Evolutionary conservation across 2,329 filamentous ascomycete species (phyloP).

Genomic region (Fusarium hainanense): DNA sequence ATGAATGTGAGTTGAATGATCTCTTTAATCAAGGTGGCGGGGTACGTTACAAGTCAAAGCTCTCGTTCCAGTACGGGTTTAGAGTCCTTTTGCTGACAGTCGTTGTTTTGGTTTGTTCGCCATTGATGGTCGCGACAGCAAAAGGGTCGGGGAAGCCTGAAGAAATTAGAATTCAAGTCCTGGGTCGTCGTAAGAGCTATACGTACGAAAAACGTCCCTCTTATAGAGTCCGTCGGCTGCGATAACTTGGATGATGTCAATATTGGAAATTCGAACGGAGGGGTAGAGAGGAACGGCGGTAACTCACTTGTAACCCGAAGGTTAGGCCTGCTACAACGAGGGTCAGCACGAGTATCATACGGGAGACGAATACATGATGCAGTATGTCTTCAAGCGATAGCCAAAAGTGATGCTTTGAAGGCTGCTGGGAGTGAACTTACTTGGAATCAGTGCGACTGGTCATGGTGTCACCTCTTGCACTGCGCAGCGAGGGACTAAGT

Average conservation of each 20-base stretch:
- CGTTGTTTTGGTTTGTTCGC: slow-evolving; percentile 98
- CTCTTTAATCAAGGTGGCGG: slow-evolving; percentile 20
- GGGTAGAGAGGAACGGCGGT: slow-evolving; percentile 36
- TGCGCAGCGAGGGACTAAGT: slow-evolving; percentile 45
- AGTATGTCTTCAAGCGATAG: not conserved
- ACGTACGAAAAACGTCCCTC: slow-evolving; percentile 97
- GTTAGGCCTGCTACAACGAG: slow-evolving; percentile 75
- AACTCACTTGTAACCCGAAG: slow-evolving; percentile 89
- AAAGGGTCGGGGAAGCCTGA: slow-evolving; percentile 97
- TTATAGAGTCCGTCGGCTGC: slow-evolving; percentile 98
- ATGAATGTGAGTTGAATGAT: slow-evolving; percentile 28
- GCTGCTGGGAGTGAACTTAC: slow-evolving; percentile 45
- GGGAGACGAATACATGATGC: slow-evolving; percentile 1
- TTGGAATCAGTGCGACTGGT: slow-evolving; percentile 52
- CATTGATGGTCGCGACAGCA: slow-evolving; percentile 94
- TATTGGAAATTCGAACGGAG: slow-evolving; percentile 37
- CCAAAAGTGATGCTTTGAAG: slow-evolving; percentile 25
- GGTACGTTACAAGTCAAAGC: slow-evolving; percentile 89
- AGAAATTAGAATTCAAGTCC: slow-evolving; percentile 45
- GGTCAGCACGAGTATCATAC: slow-evolving; percentile 47
- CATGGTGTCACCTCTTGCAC: slow-evolving; percentile 47
- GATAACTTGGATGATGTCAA: slow-evolving; percentile 77
- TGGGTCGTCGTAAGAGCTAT: not conserved
- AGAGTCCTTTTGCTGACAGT: slow-evolving; percentile 96
- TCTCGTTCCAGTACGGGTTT: slow-evolving; percentile 99